A percentile compares a stretch with the other conserved stretches of the same genome.
Conservation (phyloP, 805 yeast genomes). For the Wickerhamiella bombiphila region DNA sequence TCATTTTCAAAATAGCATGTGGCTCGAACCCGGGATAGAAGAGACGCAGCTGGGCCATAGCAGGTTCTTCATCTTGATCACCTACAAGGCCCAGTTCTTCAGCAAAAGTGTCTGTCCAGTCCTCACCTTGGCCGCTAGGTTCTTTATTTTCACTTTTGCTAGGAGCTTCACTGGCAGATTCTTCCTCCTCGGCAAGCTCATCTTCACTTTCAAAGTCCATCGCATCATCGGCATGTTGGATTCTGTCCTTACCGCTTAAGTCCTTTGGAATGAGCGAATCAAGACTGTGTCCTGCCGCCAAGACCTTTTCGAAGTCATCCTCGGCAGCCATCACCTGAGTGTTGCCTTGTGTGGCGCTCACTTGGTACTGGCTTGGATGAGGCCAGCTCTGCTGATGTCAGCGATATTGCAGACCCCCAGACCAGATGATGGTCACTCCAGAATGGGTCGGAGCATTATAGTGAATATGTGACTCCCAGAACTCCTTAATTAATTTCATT, state of each 20-base stretch:
- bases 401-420: too few relatives aligned
- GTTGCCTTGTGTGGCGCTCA: background rate
- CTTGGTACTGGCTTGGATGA: too few relatives aligned
- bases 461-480: too few relatives aligned
- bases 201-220: conserved; percentile 89
- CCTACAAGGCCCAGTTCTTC: conserved; percentile 21
- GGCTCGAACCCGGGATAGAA: conserved; percentile 52
- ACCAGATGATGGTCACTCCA: too few relatives aligned
- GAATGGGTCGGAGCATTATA: too few relatives aligned
- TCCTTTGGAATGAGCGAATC: conserved; percentile 21
- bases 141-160: conserved; percentile 10
- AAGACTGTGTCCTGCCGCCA: conserved; percentile 18
- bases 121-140: conserved; percentile 12
- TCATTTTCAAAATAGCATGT: conserved; percentile 46
- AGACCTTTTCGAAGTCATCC: conserved; percentile 23
- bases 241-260: conserved; percentile 32
- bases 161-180: conserved; percentile 14
- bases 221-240: conserved; percentile 81
- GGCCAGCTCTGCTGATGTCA: too few relatives aligned
- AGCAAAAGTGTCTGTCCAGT: conserved; percentile 24
- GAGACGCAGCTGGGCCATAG: conserved; percentile 18
- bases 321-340: conserved; percentile 14
- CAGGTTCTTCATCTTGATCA: conserved; percentile 11
- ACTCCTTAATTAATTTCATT: too few relatives aligned
- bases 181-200: conserved; percentile 83